Base-by-base conservation (phyloP, 1,284 basidiomycete species). In the Pseudozyma pruni region DNA sequence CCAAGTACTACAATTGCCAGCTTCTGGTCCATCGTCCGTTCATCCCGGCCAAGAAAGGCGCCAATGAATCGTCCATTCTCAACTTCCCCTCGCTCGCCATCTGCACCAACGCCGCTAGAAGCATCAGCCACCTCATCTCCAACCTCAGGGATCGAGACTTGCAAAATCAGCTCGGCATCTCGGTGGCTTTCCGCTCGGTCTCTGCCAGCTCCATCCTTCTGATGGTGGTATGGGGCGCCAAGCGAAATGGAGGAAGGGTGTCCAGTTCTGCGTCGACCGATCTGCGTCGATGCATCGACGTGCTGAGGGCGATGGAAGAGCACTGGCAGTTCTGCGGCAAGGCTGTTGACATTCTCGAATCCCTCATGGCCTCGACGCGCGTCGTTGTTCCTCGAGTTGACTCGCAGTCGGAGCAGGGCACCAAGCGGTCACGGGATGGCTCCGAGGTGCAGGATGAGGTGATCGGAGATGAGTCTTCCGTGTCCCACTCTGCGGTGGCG, bases 81-180 rank as follows among this genome's bases (percentile, higher is more conserved):
- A 79, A 75, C 27, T 79, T 76, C 58, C 74, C 76, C 14, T 78
- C 76, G 5, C 66, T 79, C 16, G 78, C 78, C 47, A 79, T 79
- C 37, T 73, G 70, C 52, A 78, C 78, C 50, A 79, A 79, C 35
- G 75, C 78, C 4, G 72, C 78, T 4, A 61, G 76, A 22, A 75
- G 70, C 46, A 71, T 68, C 22, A 71, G 71, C 40, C 76, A 79
- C 25, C 47, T 79, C 16, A 41, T 71, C 20, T 44, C 56, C 47
- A 69, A 60, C 29, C 63, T 79, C 22, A 45, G 45, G 31, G 62
- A 69, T 23, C 64, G 74, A 20, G 37, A 57, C 6, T 35, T 78
- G 23, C 52, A 72, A 27, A 49, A 44, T 20, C 16, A 40, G 5
- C 48, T 48, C 16, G 69, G 69, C 17, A 46, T 60, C 10, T 27